A percentile compares a stretch with the other conserved stretches of the same genome.
Conservation (phyloP, 2,329 filamentous ascomycete genomes). For the Aurifilum marmelostoma region DNA sequence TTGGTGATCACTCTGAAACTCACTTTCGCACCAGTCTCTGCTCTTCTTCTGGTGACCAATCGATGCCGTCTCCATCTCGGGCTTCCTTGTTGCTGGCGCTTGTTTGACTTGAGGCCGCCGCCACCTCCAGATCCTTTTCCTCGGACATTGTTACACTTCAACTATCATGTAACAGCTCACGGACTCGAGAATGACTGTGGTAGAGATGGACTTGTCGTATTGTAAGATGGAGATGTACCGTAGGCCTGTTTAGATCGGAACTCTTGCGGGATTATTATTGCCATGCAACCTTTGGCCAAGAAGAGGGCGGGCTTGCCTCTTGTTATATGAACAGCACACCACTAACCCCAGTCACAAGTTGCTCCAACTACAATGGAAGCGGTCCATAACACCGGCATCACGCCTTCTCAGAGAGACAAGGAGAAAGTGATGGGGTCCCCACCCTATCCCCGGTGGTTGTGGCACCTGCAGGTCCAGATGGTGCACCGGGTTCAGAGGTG, state of each 20-base stretch:
- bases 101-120: constrained; percentile 13
- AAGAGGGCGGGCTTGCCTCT: not conserved
- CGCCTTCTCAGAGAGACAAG: not conserved
- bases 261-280: not conserved
- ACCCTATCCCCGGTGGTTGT: constrained; percentile 19
- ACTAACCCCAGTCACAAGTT: no score
- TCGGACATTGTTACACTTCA: constrained; percentile 1
- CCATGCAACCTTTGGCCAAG: not conserved
- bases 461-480: not conserved
- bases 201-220: not conserved
- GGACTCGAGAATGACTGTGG: not conserved
- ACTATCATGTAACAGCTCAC: not conserved
- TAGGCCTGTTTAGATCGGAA: not conserved
- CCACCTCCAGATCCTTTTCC: constrained; percentile 19
- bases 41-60: constrained; percentile 28
- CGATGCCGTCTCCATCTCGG: not conserved
- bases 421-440: not conserved
- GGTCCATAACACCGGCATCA: constrained; percentile 12
- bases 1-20: not conserved
- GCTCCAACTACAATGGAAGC: not conserved
- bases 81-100: constrained; percentile 17
- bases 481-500: constrained; percentile 3
- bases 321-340: not conserved
- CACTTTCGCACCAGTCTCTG: constrained; percentile 23
- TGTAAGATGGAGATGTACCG: not conserved